Percentiles rank a stretch among this genome's conserved stretches.
phyloP scores from a whole-genome alignment of 2,329 filamentous ascomycete genomes.

The Beauveria medogensis region DNA sequence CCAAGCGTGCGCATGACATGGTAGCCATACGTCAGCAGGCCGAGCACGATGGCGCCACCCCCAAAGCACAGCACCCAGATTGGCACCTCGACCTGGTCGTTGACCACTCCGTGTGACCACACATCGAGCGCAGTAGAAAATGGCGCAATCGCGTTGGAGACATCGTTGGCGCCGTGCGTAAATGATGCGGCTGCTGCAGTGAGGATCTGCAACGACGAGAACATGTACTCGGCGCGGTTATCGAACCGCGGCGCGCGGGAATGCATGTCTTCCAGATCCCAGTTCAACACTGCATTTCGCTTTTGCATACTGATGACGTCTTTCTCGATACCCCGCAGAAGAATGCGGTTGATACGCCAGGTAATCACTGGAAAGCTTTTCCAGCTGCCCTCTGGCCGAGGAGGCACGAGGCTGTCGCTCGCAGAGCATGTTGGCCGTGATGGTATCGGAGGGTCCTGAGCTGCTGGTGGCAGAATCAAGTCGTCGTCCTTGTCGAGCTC shows the following conservation, averaged over 20 bases:
- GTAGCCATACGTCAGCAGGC: constrained; percentile 55
- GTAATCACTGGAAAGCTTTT: constrained; percentile 31
- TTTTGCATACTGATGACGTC: constrained; percentile 40
- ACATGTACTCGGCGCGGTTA: constrained; percentile 45
- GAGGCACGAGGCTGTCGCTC: constrained; percentile 21
- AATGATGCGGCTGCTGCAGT: constrained; percentile 48
- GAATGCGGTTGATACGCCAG: constrained; percentile 31
- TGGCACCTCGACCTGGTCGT: constrained; percentile 31
- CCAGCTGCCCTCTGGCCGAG: constrained; percentile 30
- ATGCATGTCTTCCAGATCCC: constrained; percentile 41
- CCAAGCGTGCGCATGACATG: constrained; percentile 53
- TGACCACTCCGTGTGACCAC: constrained; percentile 34
- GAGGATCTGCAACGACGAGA: constrained; percentile 38
- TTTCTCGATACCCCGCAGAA: constrained; percentile 40
- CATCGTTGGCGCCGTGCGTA: constrained; percentile 49
- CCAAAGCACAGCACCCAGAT: constrained; percentile 43
- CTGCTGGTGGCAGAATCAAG: constrained; percentile 25
- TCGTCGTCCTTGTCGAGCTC: constrained; percentile 24
- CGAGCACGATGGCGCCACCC: constrained; percentile 42
- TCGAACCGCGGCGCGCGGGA: constrained; percentile 41
- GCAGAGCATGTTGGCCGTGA: not conserved
- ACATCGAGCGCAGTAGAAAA: constrained; percentile 45
- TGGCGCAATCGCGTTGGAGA: constrained; percentile 43
- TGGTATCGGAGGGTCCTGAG: constrained; percentile 13
- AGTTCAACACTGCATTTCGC: constrained; percentile 38